Base-by-base conservation (phyloP, 768 basidiomycete species). In the Suillus clintonianus region DNA sequence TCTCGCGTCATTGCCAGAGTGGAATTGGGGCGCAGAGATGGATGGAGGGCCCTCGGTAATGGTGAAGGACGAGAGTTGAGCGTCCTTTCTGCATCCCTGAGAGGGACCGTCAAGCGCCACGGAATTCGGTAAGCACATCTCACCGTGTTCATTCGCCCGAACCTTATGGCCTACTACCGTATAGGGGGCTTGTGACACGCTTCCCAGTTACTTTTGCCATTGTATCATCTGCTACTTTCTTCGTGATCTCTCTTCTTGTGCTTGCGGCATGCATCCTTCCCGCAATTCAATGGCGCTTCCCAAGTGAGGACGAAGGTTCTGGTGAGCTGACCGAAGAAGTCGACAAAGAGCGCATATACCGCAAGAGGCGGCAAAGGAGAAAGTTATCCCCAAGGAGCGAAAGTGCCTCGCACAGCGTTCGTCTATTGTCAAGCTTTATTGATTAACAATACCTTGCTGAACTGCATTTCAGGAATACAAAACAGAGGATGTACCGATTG, bases 31-130 rank as follows among this genome's bases (percentile, higher is more conserved):
- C 86, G 93, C 48, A 80, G 76, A 14, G 93, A 95, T 71, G 78
- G 79, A 37, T 95, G 93, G 93, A 87, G 76, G 72, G 83, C 78
- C 34, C 55, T 94, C 24, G 91, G 91, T 7, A 78, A 73, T 15
- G 92, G 91, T 3, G 79, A 89, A 75, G 90, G 86, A 17, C 86
- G 89, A 60, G 93, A 95, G 73, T 69, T 95, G 4, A 89, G 84
- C 65, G 85, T 95, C 10, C 70, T 83, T 36, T 80, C 85, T 24
- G 89, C 91, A 24, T 82, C 80, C 42, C 67, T 95, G 48, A 81
- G 77, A 61, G 92, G 92, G 10, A 76, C 78, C 22, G 83, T 91
- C 36, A 82, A 84, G 42, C 89, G 86, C 65, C 84, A 82, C 65
- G 92, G 93, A 41, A 75, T 94, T 48, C 84, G 90, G 93, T 91